These are phyloP conservation scores for Pythium aphanidermatum DNA, from an alignment of 352 stramenopile genomes.

Conservation along the genomic window DNA sequence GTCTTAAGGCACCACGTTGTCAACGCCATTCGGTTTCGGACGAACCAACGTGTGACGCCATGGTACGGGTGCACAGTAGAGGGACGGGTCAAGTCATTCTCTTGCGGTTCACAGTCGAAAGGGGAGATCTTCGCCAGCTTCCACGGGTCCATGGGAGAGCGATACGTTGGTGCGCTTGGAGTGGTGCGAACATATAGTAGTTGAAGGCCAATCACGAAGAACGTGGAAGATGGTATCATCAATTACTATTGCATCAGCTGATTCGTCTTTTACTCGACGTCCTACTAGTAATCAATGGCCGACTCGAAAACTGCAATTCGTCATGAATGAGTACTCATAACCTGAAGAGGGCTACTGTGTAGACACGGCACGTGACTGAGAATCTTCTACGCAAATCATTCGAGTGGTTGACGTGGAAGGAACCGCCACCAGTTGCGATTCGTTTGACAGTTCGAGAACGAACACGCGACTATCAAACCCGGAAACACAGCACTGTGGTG, in stretches of 20 bases:
- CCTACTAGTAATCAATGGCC: too few relatives aligned
- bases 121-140: slow-evolving; percentile 2
- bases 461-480: slow-evolving; percentile 3
- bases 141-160: slow-evolving; percentile 11
- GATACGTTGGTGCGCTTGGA: slow-evolving; percentile 13
- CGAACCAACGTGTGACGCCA: slow-evolving; percentile 6
- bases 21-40: slow-evolving; percentile 12
- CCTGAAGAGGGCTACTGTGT: too few relatives aligned
- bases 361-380: not conserved
- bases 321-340: too few relatives aligned
- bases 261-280: too few relatives aligned
- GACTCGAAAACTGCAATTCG: too few relatives aligned
- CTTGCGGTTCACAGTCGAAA: not conserved
- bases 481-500: slow-evolving; percentile 13
- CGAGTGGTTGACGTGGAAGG: not conserved
- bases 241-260: too few relatives aligned
- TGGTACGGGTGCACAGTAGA: slow-evolving; percentile 7
- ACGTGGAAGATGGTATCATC: too few relatives aligned
- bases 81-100: not conserved
- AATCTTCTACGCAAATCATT: not conserved
- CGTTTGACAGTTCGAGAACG: slow-evolving; percentile 2
- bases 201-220: too few relatives aligned
- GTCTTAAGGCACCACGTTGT: slow-evolving; percentile 16
- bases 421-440: slow-evolving; percentile 1
- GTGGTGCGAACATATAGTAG: slow-evolving; percentile 4